Conservation (phyloP, 2,329 filamentous ascomycete species). For the Pseudocercospora eumusae region DNA sequence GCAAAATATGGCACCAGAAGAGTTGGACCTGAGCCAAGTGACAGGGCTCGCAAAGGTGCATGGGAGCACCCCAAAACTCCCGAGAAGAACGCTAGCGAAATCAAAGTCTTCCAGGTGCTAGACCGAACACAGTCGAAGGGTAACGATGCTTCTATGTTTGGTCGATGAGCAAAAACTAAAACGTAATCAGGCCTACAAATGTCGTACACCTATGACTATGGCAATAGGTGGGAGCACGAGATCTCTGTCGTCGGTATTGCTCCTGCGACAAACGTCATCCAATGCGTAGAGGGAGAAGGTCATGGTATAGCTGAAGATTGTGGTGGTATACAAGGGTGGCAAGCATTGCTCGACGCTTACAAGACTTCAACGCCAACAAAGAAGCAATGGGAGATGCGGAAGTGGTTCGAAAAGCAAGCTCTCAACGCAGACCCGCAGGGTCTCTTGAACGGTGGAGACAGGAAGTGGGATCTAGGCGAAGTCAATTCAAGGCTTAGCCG, state of each 20-base stretch:
- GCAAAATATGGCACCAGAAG: not conserved
- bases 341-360: constrained; percentile 39
- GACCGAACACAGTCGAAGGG: constrained; percentile 21
- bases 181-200: not conserved
- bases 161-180: not conserved
- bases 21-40: constrained; percentile 3
- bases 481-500: constrained; percentile 21
- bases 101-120: constrained; percentile 26
- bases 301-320: constrained; percentile 40
- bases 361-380: constrained; percentile 26
- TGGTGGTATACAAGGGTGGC: constrained; percentile 36
- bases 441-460: constrained; percentile 26
- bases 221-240: constrained; percentile 35
- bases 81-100: constrained; percentile 21
- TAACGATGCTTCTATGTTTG: not conserved
- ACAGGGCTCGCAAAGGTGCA: constrained; percentile 15
- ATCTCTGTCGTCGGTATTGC: constrained; percentile 29
- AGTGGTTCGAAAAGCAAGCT: constrained; percentile 36
- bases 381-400: constrained; percentile 34
- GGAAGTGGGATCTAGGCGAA: constrained; percentile 28
- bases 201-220: constrained; percentile 36
- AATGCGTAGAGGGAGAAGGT: constrained; percentile 35
- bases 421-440: constrained; percentile 34
- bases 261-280: constrained; percentile 23
- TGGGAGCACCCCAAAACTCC: constrained; percentile 26